Percentiles rank a stretch among this genome's conserved stretches.
phyloP scores from a whole-genome alignment of 2,329 filamentous ascomycete genomes.

The Cladophialophora carrionii region DNA sequence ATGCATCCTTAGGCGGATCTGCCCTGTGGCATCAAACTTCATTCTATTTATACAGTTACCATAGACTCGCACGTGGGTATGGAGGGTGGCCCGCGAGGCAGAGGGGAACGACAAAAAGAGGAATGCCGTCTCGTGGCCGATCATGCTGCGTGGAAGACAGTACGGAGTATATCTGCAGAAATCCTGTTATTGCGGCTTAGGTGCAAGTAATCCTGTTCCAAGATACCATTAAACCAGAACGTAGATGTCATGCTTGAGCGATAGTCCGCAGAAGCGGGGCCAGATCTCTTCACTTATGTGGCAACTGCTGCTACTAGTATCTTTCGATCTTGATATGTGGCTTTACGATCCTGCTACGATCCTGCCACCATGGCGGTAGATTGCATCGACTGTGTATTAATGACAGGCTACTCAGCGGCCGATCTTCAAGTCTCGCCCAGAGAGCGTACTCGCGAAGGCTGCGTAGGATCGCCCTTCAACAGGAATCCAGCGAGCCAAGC shows the following conservation, averaged over 20 bases:
- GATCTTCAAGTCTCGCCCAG: neutral
- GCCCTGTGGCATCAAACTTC: neutral
- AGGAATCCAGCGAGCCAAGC: neutral
- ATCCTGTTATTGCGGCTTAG: slow-evolving; percentile 5
- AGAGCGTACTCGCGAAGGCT: neutral
- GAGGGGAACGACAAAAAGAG: neutral
- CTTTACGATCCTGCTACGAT: neutral
- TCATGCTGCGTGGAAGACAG: neutral
- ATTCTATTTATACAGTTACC: neutral
- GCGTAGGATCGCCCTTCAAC: neutral
- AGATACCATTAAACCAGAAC: neutral
- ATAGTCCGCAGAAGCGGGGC: slow-evolving; percentile 1
- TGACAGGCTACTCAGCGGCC: neutral
- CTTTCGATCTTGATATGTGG: neutral
- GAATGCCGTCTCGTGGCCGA: neutral
- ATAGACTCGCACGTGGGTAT: neutral
- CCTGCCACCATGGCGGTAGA: no score
- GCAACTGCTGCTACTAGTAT: neutral
- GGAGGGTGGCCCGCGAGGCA: neutral
- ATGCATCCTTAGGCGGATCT: neutral
- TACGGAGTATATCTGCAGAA: slow-evolving; percentile 5
- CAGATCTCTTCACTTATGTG: neutral
- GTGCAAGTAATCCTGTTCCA: slow-evolving; percentile 6
- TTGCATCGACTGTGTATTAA: neutral
- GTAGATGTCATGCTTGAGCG: slow-evolving; percentile 1